phyloP scores from a whole-genome alignment of 306 rosid species.

The Delonix regia region DNA sequence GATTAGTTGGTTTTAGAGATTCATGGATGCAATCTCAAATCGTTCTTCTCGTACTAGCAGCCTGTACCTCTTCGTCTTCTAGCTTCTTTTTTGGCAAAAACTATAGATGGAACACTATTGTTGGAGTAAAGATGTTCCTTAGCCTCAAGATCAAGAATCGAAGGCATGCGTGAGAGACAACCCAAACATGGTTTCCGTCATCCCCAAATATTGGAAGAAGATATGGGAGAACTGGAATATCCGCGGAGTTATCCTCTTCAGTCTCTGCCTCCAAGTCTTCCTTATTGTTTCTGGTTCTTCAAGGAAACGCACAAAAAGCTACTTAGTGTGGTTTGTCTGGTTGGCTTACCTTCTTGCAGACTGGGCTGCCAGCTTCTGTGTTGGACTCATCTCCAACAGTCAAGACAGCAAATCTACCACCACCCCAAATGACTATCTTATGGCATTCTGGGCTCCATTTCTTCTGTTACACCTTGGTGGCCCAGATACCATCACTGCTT shows the following conservation, averaged over 20 bases:
- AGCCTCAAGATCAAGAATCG: too few relatives aligned
- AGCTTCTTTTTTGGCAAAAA: too few relatives aligned
- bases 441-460: background rate
- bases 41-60: too few relatives aligned
- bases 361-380: background rate
- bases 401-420: background rate
- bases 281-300: background rate
- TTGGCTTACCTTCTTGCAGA: background rate
- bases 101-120: too few relatives aligned
- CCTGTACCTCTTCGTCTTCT: too few relatives aligned
- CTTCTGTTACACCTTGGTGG: slow-evolving; percentile 18
- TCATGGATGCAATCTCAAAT: too few relatives aligned
- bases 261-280: background rate
- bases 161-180: too few relatives aligned
- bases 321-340: background rate
- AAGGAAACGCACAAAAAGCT: background rate
- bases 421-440: background rate
- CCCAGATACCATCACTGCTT: slow-evolving; percentile 17
- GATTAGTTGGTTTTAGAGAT: too few relatives aligned
- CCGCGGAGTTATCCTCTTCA: background rate
- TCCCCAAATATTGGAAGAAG: too few relatives aligned
- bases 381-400: background rate
- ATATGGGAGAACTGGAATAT: background rate
- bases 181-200: too few relatives aligned
- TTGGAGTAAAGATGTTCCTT: too few relatives aligned